A percentile compares a stretch with the other conserved stretches of the same genome.
Evolutionary conservation across 2,329 filamentous ascomycete genomes (phyloP).

Genomic region (Aspergillus sp.): DNA sequence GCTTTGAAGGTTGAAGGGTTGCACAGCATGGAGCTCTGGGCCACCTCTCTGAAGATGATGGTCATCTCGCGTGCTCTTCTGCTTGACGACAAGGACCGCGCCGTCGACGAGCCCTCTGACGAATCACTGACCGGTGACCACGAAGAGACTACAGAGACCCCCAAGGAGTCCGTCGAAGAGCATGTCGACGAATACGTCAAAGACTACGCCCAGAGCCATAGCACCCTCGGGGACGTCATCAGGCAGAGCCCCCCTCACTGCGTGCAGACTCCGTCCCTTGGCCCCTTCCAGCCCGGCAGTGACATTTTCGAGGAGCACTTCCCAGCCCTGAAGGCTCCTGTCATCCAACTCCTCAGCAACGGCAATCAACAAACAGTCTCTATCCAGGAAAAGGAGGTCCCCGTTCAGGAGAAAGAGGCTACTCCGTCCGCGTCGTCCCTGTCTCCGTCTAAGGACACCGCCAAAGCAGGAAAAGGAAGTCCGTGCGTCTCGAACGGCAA

Average conservation of each 20-base stretch:
- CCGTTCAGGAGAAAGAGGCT: neutral
- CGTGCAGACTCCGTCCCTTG: neutral
- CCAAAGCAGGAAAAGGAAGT: slow-evolving; percentile 6
- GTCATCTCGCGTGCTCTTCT: slow-evolving; percentile 26
- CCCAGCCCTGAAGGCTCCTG: slow-evolving; percentile 13
- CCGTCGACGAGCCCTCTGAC: neutral
- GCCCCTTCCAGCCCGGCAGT: slow-evolving; percentile 15
- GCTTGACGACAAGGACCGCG: slow-evolving; percentile 25
- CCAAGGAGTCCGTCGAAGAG: neutral
- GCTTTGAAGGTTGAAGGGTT: slow-evolving; percentile 24
- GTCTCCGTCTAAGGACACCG: neutral
- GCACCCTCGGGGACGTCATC: neutral
- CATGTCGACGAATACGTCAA: neutral
- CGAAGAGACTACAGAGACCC: neutral
- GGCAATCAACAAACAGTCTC: neutral
- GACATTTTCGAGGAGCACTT: slow-evolving; percentile 20
- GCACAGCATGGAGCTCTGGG: slow-evolving; percentile 25
- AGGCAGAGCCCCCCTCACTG: neutral
- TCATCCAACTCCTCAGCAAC: neutral
- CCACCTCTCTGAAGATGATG: slow-evolving; percentile 27
- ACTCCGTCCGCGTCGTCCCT: neutral
- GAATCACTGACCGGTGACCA: neutral
- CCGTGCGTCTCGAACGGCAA: neutral
- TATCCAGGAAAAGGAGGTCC: neutral
- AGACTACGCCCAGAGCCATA: neutral